These are phyloP conservation scores for Paraglomus brasilianum DNA, from an alignment of 192 early-diverging fungal species.

Conservation along the genomic window DNA sequence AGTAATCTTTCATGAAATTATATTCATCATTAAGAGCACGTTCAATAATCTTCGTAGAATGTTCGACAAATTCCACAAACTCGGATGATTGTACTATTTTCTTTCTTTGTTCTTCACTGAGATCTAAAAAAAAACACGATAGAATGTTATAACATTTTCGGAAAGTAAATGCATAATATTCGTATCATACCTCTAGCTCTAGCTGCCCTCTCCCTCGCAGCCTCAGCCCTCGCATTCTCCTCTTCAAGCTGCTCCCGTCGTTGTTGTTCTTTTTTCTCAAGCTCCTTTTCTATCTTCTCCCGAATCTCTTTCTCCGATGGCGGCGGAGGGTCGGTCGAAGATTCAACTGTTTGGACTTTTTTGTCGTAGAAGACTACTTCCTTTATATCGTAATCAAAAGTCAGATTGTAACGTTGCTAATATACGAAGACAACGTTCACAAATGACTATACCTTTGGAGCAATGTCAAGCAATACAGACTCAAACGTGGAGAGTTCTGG, in stretches of 20 bases:
- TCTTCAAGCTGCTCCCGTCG: no score
- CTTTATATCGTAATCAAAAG: constrained; percentile 33
- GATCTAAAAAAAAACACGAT: constrained; percentile 47
- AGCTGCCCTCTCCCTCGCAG: no score
- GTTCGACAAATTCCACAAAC: constrained; percentile 87
- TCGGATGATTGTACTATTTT: constrained; percentile 70
- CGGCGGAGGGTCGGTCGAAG: constrained; percentile 51
- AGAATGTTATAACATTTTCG: not conserved
- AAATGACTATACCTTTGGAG: constrained; percentile 62
- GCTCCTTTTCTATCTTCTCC: constrained; percentile 63
- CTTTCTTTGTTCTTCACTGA: constrained; percentile 84
- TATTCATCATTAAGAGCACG: constrained; percentile 84
- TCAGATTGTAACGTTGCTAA: no score
- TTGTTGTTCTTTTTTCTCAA: constrained; percentile 51
- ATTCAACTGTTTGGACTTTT: constrained; percentile 74
- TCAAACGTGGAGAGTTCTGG: constrained; percentile 70
- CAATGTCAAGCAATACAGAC: constrained; percentile 80
- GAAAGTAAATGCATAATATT: not conserved
- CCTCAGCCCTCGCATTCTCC: no score
- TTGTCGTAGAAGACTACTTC: constrained; percentile 90
- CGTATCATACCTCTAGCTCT: no score
- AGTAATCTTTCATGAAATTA: constrained; percentile 95
- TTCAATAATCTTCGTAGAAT: constrained; percentile 85
- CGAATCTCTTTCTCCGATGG: constrained; percentile 51
- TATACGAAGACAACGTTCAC: no score